Evolutionary conservation across 306 rosid genomes (phyloP).

Genomic region (Gleditsia sinensis): DNA sequence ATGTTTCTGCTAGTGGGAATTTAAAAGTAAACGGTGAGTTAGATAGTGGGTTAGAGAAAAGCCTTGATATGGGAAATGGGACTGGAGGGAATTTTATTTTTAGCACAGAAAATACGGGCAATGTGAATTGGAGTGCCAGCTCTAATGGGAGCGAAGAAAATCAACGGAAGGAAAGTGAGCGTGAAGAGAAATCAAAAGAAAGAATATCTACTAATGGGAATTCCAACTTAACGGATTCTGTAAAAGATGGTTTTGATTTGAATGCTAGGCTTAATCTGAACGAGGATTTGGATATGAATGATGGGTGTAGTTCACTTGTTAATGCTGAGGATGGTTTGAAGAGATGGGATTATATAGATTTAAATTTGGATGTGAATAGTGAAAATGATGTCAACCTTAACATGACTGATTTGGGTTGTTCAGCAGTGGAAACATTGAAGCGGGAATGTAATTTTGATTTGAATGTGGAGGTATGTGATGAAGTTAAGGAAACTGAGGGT

Average conservation of each 20-base stretch:
- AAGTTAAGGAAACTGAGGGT: constrained; percentile 47
- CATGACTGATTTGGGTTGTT: constrained; percentile 28
- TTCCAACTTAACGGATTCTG: constrained; percentile 29
- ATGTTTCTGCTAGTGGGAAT: constrained; percentile 34
- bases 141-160: constrained; percentile 32
- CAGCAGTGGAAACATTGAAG: constrained; percentile 38
- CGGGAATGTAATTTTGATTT: constrained; percentile 76
- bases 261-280: constrained; percentile 63
- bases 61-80: constrained; percentile 33
- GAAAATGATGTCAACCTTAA: constrained; percentile 50
- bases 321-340: constrained; percentile 29
- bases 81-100: constrained; percentile 42
- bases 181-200: constrained; percentile 44
- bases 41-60: constrained; percentile 37
- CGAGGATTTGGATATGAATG: constrained; percentile 54
- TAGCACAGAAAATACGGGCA: constrained; percentile 21
- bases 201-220: constrained; percentile 40
- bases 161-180: constrained; percentile 28
- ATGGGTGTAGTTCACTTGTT: constrained; percentile 37
- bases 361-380: constrained; percentile 70
- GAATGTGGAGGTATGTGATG: constrained; percentile 77
- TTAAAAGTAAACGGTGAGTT: constrained; percentile 31
- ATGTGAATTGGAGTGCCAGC: constrained; percentile 40
- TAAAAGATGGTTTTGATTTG: constrained; percentile 66
- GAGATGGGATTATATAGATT: constrained; percentile 67